phyloP scores from a whole-genome alignment of 2,329 filamentous ascomycete genomes.

The Aureobasidium lini region DNA sequence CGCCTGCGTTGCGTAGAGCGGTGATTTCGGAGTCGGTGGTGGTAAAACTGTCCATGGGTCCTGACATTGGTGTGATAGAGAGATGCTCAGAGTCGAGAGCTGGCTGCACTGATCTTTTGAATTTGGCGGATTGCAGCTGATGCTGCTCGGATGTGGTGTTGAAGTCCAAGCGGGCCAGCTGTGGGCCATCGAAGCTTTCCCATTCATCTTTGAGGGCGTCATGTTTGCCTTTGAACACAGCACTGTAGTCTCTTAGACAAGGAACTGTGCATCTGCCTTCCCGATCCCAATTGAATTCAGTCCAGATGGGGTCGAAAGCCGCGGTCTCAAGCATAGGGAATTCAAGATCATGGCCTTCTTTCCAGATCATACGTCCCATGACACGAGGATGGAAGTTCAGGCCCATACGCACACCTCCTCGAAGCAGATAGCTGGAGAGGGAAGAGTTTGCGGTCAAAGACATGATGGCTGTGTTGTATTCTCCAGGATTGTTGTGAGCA shows the following conservation, averaged over 20 bases:
- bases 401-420: conserved; percentile 50
- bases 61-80: conserved; percentile 14
- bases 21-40: conserved; percentile 33
- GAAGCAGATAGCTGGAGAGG: conserved; percentile 47
- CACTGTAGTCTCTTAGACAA: conserved; percentile 46
- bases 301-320: conserved; percentile 52
- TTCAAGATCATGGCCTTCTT: conserved; percentile 46
- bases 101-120: background rate
- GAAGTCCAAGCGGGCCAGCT: conserved; percentile 25
- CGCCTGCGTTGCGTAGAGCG: conserved; percentile 33
- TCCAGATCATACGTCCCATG: conserved; percentile 50
- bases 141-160: conserved; percentile 18
- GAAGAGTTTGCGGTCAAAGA: conserved; percentile 49
- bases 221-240: conserved; percentile 44
- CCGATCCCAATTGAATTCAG: conserved; percentile 48
- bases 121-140: conserved; percentile 6
- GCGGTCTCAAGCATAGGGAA: conserved; percentile 52
- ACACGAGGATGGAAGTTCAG: conserved; percentile 51
- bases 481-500: conserved; percentile 41
- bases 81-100: conserved; percentile 5
- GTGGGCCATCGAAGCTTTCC: conserved; percentile 44
- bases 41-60: conserved; percentile 30
- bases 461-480: conserved; percentile 53
- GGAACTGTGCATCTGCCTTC: conserved; percentile 47
- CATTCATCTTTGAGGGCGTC: conserved; percentile 44